Conservation (phyloP, 2,329 filamentous ascomycete species). For the Aspergillus puulaauensis region DNA sequence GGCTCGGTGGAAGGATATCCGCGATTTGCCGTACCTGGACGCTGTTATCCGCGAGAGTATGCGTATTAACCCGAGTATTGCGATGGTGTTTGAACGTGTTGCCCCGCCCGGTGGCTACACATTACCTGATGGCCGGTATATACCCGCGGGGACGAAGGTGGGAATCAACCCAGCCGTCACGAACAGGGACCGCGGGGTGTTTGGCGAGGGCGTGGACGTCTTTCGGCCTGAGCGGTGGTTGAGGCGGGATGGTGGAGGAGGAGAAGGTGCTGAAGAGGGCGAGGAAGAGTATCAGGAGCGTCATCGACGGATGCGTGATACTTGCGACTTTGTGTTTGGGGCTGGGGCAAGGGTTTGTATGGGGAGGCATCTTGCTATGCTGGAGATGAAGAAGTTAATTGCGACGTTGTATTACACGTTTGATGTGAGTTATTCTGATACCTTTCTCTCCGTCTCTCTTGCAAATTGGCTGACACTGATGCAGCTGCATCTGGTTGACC, state of each 20-base stretch:
- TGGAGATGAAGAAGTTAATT: conserved; percentile 61
- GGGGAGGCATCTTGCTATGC: conserved; percentile 54
- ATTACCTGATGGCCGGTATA: conserved; percentile 30
- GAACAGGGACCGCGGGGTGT: conserved; percentile 42
- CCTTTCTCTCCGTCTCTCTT: not conserved
- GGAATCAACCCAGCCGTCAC: conserved; percentile 38
- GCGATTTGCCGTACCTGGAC: conserved; percentile 45
- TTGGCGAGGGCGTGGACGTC: conserved; percentile 46
- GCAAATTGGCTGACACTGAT: conserved; percentile 1
- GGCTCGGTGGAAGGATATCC: conserved; percentile 13
- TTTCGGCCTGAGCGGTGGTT: conserved; percentile 54
- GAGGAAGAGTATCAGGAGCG: conserved; percentile 34
- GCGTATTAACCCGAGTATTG: conserved; percentile 51
- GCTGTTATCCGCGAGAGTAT: conserved; percentile 55
- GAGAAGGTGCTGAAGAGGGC: conserved; percentile 29
- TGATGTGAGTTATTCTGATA: not conserved
- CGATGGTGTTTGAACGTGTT: conserved; percentile 51
- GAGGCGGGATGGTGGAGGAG: conserved; percentile 21
- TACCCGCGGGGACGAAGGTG: conserved; percentile 37
- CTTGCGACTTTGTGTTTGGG: conserved; percentile 48
- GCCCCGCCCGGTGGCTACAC: conserved; percentile 41
- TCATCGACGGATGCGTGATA: conserved; percentile 38
- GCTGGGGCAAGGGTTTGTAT: conserved; percentile 57
- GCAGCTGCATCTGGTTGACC: conserved; percentile 8
- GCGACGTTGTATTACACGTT: conserved; percentile 43